Base-by-base conservation (phyloP, 1,139 yeast genomes). In the Hanseniaspora sp. region DNA sequence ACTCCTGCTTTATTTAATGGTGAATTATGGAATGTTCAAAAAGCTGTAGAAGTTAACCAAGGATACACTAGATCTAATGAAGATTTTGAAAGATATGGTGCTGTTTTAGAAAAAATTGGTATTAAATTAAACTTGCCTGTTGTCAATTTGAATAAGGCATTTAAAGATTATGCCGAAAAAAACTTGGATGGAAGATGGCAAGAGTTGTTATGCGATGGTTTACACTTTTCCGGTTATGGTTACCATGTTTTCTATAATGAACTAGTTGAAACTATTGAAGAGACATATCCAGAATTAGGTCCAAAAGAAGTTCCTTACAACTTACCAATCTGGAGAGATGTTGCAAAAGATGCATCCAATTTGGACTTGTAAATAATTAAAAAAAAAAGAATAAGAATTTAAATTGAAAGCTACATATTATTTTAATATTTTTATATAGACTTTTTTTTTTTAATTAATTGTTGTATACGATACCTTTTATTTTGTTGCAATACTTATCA, bases 181-280 rank as follows among this genome's bases (percentile, higher is more conserved):
- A 55, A 57, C 3, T 60, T 63, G 6, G 59, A 61, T 18, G 61
- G 60, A 7, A 55, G 59, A 7, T 66, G 70, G 67, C 59, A 59
- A 8, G 65, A 63, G 1, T 57, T 72, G 8, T 61, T 76, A 12
- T 57, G 62, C 9, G 92, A 84, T 62, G 95, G 95, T 0, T 68
- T 86, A 45, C 95, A 86, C 64, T 82, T 74, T 63, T 73, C 78
- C 1, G 79, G 81, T 0, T 63, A 67, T n/a, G 86, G 82, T 0
- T 85, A 85, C 64, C 67, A 69, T 56, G 56, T 84, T 1, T 65
- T 80, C 58, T 82, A 66, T 61, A 68, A 74, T 12, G 73, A 68
- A 39, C 56, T 83, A 11, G 57, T 72, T 52, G 59, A 64, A 11
- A 62, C 69, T 1, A 77, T 83, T 33, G 61, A 65, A 1, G 54